Base-by-base conservation (phyloP, 768 basidiomycete species). In the Vishniacozyma victoriae region DNA sequence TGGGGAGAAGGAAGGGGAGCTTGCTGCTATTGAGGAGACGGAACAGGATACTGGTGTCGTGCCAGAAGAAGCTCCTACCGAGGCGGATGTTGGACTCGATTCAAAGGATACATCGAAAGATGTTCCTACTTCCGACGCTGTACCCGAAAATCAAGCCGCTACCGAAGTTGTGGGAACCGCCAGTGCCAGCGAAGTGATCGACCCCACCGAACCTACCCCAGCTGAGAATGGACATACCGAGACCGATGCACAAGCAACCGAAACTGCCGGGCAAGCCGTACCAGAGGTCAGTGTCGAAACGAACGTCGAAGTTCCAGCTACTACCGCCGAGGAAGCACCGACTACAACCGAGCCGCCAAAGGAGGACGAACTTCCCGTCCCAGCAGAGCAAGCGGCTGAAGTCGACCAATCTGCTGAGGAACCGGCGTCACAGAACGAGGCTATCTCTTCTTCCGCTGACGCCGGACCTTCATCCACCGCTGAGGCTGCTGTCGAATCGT, bases 111-210 rank as follows among this genome's bases (percentile, higher is more conserved):
- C 11, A 9, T n/a, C 11, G n/a, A 33, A n/a, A n/a, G 31, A 11
- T 33, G n/a, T n/a, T n/a, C n/a, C n/a, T n/a, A n/a, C n/a, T n/a
- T n/a, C n/a, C n/a, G n/a, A 33, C 31, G 31, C 9, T 11, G 9
- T 33, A n/a, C 43, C 16, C 13, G 41, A n/a, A 23, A 16, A 27
- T 11, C 41, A 41, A 3, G 16, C 24, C 7, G 36, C 15, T 20
- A n/a, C n/a, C n/a, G 49, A 31, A 19, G 52, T 46, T 23, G 40
- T 42, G 14, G 24, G 27, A 11, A 35, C 35, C 15, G 56, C 54
- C 19, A 9, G 31, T 9, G 31, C 9, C 31, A n/a, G n/a, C 9
- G 31, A 9, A 33, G 31, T 11, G n/a, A n/a, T 33, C 11, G 31
- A 33, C n/a, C 9, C n/a, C 31, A 9, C 9, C 9, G 31, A 33